These are phyloP conservation scores for Pleurotus cornucopiae DNA, from an alignment of 768 basidiomycete genomes.

Conservation along the genomic window DNA sequence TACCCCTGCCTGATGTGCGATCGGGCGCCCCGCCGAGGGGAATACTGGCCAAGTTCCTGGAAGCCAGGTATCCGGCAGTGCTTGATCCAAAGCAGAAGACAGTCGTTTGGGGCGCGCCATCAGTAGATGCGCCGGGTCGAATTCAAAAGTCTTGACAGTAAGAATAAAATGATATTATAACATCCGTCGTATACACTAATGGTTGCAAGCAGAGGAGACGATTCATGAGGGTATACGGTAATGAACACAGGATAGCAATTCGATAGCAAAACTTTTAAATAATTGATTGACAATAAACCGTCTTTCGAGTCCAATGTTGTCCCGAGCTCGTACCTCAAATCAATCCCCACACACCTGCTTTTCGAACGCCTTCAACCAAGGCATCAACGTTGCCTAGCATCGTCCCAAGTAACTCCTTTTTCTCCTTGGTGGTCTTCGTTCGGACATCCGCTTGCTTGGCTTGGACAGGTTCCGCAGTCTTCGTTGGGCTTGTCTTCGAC, in stretches of 20 bases:
- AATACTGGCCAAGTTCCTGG: slow-evolving; percentile 39
- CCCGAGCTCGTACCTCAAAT: slow-evolving; percentile 20
- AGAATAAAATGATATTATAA: background rate
- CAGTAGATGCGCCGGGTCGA: background rate
- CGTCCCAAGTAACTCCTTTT: slow-evolving; percentile 73
- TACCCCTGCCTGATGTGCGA: background rate
- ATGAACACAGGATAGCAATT: slow-evolving; percentile 4
- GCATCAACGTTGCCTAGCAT: slow-evolving; percentile 92
- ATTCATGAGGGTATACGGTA: background rate
- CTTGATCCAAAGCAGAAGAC: slow-evolving; percentile 62
- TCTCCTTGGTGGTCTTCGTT: slow-evolving; percentile 68
- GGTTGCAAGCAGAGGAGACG: background rate
- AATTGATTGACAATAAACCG: background rate
- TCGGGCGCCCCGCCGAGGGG: slow-evolving; percentile 28
- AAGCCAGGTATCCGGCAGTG: slow-evolving; percentile 41
- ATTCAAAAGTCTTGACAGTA: background rate
- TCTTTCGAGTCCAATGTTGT: background rate
- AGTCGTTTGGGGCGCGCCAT: slow-evolving; percentile 68
- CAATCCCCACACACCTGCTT: slow-evolving; percentile 85
- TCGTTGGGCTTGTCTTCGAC: background rate
- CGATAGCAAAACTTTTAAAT: slow-evolving; percentile 9
- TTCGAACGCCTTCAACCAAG: slow-evolving; percentile 81
- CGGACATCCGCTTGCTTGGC: background rate
- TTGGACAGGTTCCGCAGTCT: background rate
- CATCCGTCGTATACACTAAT: background rate